Evolutionary conservation across 805 yeast species (phyloP), one percentile per base, ranked within the genome.

Genomic region (Maudiozyma barnettii): DNA sequence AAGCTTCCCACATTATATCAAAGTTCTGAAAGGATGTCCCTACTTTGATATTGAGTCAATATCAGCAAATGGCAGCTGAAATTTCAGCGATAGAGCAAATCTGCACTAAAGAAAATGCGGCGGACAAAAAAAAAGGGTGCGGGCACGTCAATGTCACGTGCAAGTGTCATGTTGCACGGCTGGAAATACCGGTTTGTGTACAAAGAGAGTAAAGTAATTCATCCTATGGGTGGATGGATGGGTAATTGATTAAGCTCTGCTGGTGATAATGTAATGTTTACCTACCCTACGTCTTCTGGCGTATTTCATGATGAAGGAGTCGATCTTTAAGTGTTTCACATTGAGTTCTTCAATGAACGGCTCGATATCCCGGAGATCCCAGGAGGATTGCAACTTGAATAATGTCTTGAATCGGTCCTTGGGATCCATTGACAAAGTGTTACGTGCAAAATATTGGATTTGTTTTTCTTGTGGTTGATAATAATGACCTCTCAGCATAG

Each of bases 301-400:
- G 59, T 66, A 79, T 58, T 82, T 83, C 74, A 81, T 69, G 30
- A 81, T 66, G 52, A 81, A 79, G 44, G 68, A 73, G 29, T 82
- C 88, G 16, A 73, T 64, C 61, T 77, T 81, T 30, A 76, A 47
- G 9, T 73, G 74, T 47, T 75, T 75, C 2, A 65, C 64, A 58
- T 82, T 79, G 30, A 84, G 60, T 38, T 80, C 83, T 16, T 72
- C 74, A 12, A 88, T 63, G 55, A 77, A 82, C 8, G 93, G 90
- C 39, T 64, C 69, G 3, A 84, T 69, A 23, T 83, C 89, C 0
- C 68, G 68, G n/a, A 82, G 48, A 0, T 67, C 73, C 93, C 93
- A 84, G 8, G 68, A 65, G 0, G 72, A 54, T 59, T 83, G 85
- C 39, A 75, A 51, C 23, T 68, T 63, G 56, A 84, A 79, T 22